Conservation (phyloP, 2,329 filamentous ascomycete genomes). For the Westerdykella sp. region DNA sequence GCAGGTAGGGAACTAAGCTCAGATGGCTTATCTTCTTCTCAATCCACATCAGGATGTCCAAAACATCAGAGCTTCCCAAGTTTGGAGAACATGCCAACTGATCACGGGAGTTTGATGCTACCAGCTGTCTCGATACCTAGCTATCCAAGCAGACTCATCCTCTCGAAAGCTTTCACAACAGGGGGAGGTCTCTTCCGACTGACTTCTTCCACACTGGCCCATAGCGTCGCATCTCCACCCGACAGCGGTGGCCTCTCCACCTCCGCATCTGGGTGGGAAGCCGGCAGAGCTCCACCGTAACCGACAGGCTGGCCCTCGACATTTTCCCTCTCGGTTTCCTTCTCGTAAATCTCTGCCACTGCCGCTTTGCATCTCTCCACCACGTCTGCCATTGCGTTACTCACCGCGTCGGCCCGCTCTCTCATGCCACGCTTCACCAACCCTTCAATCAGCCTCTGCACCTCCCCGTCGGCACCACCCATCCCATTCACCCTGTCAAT, state of each 20-base stretch:
- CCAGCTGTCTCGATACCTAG: too few species aligned
- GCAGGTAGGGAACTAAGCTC: too few species aligned
- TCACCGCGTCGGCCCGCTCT: conserved; percentile 74
- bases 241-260: conserved; percentile 22
- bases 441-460: conserved; percentile 67
- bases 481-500: conserved; percentile 73
- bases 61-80: too few species aligned
- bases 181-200: conserved; percentile 43
- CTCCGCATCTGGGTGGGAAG: conserved; percentile 9
- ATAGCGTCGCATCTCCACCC: conserved; percentile 43
- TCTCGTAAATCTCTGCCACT: conserved; percentile 50
- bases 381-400: conserved; percentile 68
- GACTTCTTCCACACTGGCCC: conserved; percentile 39
- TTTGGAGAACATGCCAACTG: too few species aligned
- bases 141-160: conserved; percentile 31
- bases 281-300: conserved; percentile 13
- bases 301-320: not conserved
- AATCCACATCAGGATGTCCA: too few species aligned
- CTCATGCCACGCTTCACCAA: conserved; percentile 77
- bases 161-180: conserved; percentile 48
- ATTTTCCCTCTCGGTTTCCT: conserved; percentile 1
- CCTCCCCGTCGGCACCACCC: conserved; percentile 55
- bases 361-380: conserved; percentile 61
- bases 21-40: too few species aligned
- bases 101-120: too few species aligned